Evolutionary conservation across 2,329 filamentous ascomycete species (phyloP).

Genomic region (Colletotrichum simmondsii): DNA sequence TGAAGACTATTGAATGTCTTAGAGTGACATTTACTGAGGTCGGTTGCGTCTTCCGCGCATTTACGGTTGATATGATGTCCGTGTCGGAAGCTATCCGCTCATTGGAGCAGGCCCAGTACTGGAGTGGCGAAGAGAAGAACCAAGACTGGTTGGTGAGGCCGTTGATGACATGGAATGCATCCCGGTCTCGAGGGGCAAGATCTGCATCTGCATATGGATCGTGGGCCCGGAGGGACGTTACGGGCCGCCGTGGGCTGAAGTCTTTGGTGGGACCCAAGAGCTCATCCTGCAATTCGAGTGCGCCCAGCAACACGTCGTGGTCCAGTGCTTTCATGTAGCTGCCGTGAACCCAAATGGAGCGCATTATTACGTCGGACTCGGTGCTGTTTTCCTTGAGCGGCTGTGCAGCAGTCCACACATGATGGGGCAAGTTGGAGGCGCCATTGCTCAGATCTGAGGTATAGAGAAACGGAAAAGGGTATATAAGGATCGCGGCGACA

Average conservation of each 20-base stretch:
- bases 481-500: slow-evolving; percentile 76
- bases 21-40: slow-evolving; percentile 80
- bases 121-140: slow-evolving; percentile 85
- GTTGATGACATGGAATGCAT: slow-evolving; percentile 68
- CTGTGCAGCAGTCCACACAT: slow-evolving; percentile 83
- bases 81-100: slow-evolving; percentile 67
- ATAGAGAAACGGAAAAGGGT: slow-evolving; percentile 81
- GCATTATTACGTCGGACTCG: slow-evolving; percentile 80
- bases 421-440: slow-evolving; percentile 77
- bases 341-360: slow-evolving; percentile 84
- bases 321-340: slow-evolving; percentile 83
- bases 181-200: slow-evolving; percentile 58
- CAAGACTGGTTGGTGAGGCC: slow-evolving; percentile 72
- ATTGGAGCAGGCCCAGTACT: slow-evolving; percentile 81
- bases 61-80: slow-evolving; percentile 76
- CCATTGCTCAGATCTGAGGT: slow-evolving; percentile 77
- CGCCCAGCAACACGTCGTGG: slow-evolving; percentile 71
- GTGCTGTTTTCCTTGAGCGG: slow-evolving; percentile 64
- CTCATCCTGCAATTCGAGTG: slow-evolving; percentile 76
- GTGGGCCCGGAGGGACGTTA: slow-evolving; percentile 37
- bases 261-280: slow-evolving; percentile 71
- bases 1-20: slow-evolving; percentile 83
- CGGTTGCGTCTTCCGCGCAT: slow-evolving; percentile 68
- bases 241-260: slow-evolving; percentile 58
- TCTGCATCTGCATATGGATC: slow-evolving; percentile 46